Evolutionary conservation across 192 early-diverging fungal genomes (phyloP).

Genomic region (Entomortierella parvispora): DNA sequence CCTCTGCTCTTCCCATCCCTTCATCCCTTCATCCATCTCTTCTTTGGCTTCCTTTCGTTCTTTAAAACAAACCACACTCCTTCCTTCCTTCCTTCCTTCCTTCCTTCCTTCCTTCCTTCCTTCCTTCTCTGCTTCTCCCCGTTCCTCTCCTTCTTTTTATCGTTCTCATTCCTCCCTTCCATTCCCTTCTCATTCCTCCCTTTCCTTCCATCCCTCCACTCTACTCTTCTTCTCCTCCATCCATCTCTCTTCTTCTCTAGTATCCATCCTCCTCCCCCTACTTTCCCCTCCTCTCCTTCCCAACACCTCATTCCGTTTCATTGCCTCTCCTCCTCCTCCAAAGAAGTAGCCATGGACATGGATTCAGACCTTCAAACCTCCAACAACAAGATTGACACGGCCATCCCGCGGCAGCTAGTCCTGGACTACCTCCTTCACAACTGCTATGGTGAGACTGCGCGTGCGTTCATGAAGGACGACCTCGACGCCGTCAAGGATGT

Average conservation of each 20-base stretch:
- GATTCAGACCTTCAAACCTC: conserved; percentile 40
- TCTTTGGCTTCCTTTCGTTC: not conserved
- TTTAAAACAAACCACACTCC: not conserved
- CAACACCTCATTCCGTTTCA: not conserved
- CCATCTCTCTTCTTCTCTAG: not conserved
- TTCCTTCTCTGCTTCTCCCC: not conserved
- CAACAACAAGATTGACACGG: conserved; percentile 37
- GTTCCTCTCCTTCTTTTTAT: not conserved
- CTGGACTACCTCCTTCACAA: conserved; percentile 75
- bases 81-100: not conserved
- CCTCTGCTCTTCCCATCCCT: not conserved
- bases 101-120: not conserved
- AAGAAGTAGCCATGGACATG: conserved; percentile 27
- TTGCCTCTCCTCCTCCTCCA: not conserved
- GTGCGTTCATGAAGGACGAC: conserved; percentile 63
- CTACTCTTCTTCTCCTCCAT: not conserved
- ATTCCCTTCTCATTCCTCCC: not conserved
- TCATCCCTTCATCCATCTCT: not conserved
- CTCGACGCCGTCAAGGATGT: conserved; percentile 36
- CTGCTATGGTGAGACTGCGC: conserved; percentile 74
- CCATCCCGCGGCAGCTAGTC: conserved; percentile 60
- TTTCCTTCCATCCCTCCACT: not conserved
- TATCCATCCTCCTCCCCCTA: not conserved
- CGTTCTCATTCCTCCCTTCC: not conserved
- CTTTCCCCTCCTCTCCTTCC: conserved; percentile 1